A percentile compares a stretch with the other conserved stretches of the same genome.
phyloP scores from a whole-genome alignment of 305 asterid species.

The Rubia balearica region DNA sequence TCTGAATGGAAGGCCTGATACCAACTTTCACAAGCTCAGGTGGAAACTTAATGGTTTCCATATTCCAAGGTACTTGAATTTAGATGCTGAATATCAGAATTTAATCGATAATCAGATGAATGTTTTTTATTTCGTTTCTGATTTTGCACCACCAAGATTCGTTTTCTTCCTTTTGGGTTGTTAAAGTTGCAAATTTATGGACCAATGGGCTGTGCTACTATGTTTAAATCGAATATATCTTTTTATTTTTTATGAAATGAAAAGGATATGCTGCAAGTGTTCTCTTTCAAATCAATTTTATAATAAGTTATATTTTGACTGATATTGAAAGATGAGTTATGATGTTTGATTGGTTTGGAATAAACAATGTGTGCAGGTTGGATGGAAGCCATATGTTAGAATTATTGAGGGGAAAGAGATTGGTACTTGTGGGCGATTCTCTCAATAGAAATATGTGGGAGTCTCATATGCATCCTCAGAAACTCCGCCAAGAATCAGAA shows the following conservation, averaged over 20 bases:
- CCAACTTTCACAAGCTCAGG: constrained; percentile 41
- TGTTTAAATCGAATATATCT: background rate
- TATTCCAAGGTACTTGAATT: constrained; percentile 60
- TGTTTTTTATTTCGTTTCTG: background rate
- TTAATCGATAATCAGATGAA: background rate
- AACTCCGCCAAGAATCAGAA: constrained; percentile 51
- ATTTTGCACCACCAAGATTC: background rate
- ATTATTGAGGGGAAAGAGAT: constrained; percentile 50
- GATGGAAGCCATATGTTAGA: constrained; percentile 57
- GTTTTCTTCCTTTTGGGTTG: background rate
- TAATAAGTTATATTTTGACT: background rate
- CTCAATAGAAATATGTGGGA: constrained; percentile 82
- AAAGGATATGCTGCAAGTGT: too few species aligned
- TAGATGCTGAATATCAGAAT: background rate
- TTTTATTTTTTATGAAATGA: too few species aligned
- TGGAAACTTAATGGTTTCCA: constrained; percentile 88
- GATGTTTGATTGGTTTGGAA: constrained; percentile 7
- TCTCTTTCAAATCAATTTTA: background rate
- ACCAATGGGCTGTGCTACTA: background rate
- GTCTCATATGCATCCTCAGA: constrained; percentile 62
- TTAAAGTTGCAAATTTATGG: background rate
- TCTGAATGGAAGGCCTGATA: constrained; percentile 74
- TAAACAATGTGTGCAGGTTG: constrained; percentile 31
- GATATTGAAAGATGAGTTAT: background rate
- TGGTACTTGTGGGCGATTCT: constrained; percentile 75